phyloP scores from a whole-genome alignment of 169 alveolate species.

The Eimeria maxima region DNA sequence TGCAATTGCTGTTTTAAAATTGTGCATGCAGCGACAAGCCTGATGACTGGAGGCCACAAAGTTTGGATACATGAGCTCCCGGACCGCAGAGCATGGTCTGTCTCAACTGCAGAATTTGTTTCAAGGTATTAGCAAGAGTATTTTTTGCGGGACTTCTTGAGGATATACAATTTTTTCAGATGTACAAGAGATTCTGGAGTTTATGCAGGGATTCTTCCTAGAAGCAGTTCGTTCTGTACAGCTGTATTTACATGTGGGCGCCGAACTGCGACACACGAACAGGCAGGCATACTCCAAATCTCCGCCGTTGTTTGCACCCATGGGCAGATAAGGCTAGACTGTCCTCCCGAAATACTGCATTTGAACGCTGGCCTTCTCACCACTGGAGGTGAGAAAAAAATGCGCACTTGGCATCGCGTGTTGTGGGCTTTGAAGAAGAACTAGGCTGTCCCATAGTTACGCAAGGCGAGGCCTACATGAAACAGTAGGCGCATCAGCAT shows the following conservation, averaged over 20 bases:
- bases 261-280: not conserved
- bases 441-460: not conserved
- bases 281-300: not conserved
- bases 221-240: not conserved
- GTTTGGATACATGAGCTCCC: slow-evolving; percentile 48
- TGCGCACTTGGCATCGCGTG: not conserved
- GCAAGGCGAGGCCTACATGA: not conserved
- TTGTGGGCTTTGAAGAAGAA: not conserved
- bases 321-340: not conserved
- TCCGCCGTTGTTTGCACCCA: not conserved
- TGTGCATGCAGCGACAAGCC: slow-evolving; percentile 52
- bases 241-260: not conserved
- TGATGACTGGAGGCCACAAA: slow-evolving; percentile 66
- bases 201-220: not conserved
- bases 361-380: not conserved
- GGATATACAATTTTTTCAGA: not conserved
- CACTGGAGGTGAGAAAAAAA: not conserved
- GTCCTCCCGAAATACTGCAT: not conserved
- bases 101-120: not conserved
- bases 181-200: not conserved
- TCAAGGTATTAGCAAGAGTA: not conserved
- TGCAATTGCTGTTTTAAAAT: not conserved
- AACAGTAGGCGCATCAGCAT: not conserved
- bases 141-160: not conserved
- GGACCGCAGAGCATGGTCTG: not conserved